These are phyloP conservation scores for Neoascochyta sp. DNA, from an alignment of 2,329 filamentous ascomycete species.

Conservation along the genomic window DNA sequence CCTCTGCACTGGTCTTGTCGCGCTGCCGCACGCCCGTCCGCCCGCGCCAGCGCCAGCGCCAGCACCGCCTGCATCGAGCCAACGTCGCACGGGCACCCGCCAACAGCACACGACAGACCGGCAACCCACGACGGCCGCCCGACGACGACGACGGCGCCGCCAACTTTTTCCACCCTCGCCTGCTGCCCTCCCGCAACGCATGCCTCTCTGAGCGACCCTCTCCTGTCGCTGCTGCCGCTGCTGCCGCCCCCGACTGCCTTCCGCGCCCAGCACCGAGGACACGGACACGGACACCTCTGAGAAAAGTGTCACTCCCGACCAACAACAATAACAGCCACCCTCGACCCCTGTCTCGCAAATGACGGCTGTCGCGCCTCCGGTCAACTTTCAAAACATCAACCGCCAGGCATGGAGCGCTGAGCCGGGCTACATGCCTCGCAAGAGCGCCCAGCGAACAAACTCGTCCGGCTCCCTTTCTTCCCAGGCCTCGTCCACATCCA, in stretches of 20 bases:
- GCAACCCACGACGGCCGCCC: constrained; percentile 2
- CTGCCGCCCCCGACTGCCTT: constrained; percentile 15
- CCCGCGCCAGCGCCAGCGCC: neutral
- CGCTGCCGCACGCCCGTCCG: too few species aligned
- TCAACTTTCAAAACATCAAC: constrained; percentile 59
- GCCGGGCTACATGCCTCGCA: constrained; percentile 74
- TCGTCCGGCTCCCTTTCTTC: constrained; percentile 80
- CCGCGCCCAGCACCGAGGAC: constrained; percentile 26
- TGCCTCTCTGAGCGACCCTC: constrained; percentile 29
- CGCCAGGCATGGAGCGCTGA: constrained; percentile 61
- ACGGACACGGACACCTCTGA: constrained; percentile 22
- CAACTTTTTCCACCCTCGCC: constrained; percentile 7
- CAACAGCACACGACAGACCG: constrained; percentile 35
- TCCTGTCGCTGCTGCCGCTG: too few species aligned
- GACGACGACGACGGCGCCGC: constrained; percentile 6
- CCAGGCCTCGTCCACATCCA: constrained; percentile 61
- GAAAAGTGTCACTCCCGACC: constrained; percentile 25
- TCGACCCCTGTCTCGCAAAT: constrained; percentile 42
- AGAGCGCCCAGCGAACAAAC: constrained; percentile 77
- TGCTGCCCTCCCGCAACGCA: constrained; percentile 18
- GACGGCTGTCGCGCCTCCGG: constrained; percentile 65
- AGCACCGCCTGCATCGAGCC: constrained; percentile 14
- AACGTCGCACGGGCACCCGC: constrained; percentile 32
- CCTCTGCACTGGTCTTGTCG: too few species aligned
- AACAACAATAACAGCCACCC: constrained; percentile 4